These are phyloP conservation scores for Beverwykella pulmonaria DNA, from an alignment of 495 filamentous ascomycete genomes.

Conservation along the genomic window DNA sequence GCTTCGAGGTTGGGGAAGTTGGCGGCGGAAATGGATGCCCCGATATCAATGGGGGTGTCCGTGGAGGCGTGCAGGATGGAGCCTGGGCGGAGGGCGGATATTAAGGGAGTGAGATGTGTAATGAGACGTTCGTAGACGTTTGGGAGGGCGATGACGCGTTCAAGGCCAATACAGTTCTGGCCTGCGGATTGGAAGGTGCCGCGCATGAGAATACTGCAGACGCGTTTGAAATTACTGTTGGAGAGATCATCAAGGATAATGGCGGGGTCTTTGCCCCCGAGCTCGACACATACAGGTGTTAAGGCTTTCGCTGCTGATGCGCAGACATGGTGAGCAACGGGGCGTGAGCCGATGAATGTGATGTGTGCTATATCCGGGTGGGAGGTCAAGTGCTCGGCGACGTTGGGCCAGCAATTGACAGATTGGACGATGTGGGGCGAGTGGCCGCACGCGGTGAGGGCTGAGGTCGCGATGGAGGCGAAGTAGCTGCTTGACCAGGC, in stretches of 20 bases:
- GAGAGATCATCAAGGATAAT: conserved; percentile 79
- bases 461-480: conserved; percentile 71
- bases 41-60: conserved; percentile 70
- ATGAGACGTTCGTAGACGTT: conserved; percentile 73
- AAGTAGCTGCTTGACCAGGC: conserved; percentile 89
- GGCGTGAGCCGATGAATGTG: conserved; percentile 94
- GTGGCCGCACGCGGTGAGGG: conserved; percentile 81
- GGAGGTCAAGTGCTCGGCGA: conserved; percentile 79
- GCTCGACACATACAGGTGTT: conserved; percentile 81
- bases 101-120: conserved; percentile 67
- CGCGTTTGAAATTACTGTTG: conserved; percentile 62
- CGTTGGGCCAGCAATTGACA: conserved; percentile 82
- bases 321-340: conserved; percentile 85
- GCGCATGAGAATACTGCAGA: conserved; percentile 81
- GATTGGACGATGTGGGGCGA: conserved; percentile 81
- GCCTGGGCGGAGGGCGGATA: conserved; percentile 71
- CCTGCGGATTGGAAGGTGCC: conserved; percentile 95
- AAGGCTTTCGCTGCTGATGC: conserved; percentile 80
- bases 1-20: conserved; percentile 61
- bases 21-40: conserved; percentile 81
- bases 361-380: conserved; percentile 84
- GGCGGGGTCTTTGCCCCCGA: conserved; percentile 95
- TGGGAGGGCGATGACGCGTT: conserved; percentile 83
- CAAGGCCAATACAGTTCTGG: conserved; percentile 97
- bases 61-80: conserved; percentile 58